Conservation (phyloP, 257 asterid species). For the Petunia axillaris region DNA sequence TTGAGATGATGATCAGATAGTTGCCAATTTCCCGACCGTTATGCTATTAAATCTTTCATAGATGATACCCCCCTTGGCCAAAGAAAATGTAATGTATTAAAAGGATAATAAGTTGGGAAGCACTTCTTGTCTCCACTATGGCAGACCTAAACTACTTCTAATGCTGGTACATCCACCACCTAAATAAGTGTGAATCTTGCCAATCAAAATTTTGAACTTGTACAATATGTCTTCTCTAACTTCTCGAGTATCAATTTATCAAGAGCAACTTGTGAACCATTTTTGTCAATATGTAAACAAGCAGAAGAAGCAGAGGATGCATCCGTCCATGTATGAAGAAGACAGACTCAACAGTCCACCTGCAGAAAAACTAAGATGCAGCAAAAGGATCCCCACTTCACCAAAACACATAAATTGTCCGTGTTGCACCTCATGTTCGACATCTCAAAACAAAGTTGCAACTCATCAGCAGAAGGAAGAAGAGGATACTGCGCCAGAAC, state of each 20-base stretch:
- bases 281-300: slow-evolving; percentile 29
- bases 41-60: not conserved
- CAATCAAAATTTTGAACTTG: not conserved
- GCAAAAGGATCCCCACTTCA: slow-evolving; percentile 48
- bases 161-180: slow-evolving; percentile 8
- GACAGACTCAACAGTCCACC: slow-evolving; percentile 34
- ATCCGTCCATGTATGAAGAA: slow-evolving; percentile 72
- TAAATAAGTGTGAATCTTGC: slow-evolving; percentile 15
- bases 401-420: slow-evolving; percentile 42
- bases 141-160: slow-evolving; percentile 7
- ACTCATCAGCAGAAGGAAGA: slow-evolving; percentile 37
- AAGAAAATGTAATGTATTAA: not conserved
- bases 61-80: not conserved
- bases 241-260: not conserved
- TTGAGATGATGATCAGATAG: not conserved
- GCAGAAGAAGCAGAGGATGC: slow-evolving; percentile 65
- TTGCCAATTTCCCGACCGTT: slow-evolving; percentile 5
- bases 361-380: slow-evolving; percentile 51
- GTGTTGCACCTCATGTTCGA: slow-evolving; percentile 45
- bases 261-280: not conserved
- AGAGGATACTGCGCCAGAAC: slow-evolving; percentile 28
- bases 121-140: not conserved
- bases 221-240: not conserved
- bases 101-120: slow-evolving; percentile 1
- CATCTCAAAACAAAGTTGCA: slow-evolving; percentile 32